phyloP scores from a whole-genome alignment of 2,329 filamentous ascomycete genomes.

The Ampelomyces quisqualis region DNA sequence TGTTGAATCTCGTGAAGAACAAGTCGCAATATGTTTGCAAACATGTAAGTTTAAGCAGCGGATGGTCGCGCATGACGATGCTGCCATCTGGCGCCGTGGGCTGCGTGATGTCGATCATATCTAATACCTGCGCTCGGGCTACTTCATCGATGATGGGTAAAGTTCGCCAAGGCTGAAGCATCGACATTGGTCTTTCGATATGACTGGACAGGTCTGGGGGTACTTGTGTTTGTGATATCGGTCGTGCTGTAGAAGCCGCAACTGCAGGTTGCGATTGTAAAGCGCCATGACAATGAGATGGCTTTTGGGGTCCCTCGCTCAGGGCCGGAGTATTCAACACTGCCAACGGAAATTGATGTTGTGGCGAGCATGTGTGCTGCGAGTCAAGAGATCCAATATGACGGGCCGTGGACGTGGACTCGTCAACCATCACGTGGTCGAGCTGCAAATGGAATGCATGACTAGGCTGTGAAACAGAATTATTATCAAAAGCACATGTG shows the following conservation, averaged over 20 bases:
- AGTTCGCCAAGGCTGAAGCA: slow-evolving; percentile 35
- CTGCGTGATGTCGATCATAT: slow-evolving; percentile 54
- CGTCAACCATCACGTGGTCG: slow-evolving; percentile 25
- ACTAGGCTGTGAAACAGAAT: slow-evolving; percentile 18
- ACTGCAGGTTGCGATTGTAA: not conserved
- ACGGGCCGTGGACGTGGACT: slow-evolving; percentile 20
- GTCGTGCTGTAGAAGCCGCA: no score
- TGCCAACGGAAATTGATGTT: slow-evolving; percentile 16
- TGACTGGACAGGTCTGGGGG: slow-evolving; percentile 3
- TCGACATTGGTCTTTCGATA: slow-evolving; percentile 39
- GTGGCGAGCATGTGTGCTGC: slow-evolving; percentile 25
- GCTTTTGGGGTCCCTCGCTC: slow-evolving; percentile 9
- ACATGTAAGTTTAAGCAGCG: slow-evolving; percentile 52
- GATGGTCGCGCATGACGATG: slow-evolving; percentile 52
- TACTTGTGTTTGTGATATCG: not conserved
- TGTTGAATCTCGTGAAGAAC: slow-evolving; percentile 63
- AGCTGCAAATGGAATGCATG: slow-evolving; percentile 29
- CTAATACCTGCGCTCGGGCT: slow-evolving; percentile 48
- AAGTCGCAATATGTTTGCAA: slow-evolving; percentile 60
- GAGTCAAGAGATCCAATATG: slow-evolving; percentile 27
- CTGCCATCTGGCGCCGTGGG: slow-evolving; percentile 53
- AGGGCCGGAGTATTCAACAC: slow-evolving; percentile 24
- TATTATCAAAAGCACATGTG: slow-evolving; percentile 20
- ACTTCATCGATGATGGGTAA: slow-evolving; percentile 46
- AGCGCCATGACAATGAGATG: not conserved